Evolutionary conservation across 345 rosid genomes (phyloP).

Genomic region (Excoecaria cochinchinensis): DNA sequence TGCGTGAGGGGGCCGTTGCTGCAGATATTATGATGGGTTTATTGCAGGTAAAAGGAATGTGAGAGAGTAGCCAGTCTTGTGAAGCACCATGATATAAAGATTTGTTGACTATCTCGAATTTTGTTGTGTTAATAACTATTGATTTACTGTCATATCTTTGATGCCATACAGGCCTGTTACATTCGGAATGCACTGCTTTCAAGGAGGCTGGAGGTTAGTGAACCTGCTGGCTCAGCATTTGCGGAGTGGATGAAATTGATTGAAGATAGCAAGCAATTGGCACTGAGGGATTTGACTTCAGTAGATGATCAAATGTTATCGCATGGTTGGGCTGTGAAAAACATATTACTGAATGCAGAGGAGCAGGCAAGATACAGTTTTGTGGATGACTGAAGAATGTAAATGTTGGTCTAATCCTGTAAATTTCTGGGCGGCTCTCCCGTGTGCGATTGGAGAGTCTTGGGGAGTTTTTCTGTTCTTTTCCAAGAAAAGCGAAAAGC

Average conservation of each 20-base stretch:
- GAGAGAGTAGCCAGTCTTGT: not conserved
- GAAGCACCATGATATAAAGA: slow-evolving; percentile 2
- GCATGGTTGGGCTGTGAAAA: slow-evolving; percentile 67
- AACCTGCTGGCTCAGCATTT: slow-evolving; percentile 18
- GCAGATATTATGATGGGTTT: slow-evolving; percentile 46
- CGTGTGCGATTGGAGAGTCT: slow-evolving; percentile 2
- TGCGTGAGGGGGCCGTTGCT: slow-evolving; percentile 57
- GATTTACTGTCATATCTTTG: not conserved
- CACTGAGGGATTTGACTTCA: slow-evolving; percentile 20
- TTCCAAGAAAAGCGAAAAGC: not conserved
- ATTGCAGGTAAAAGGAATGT: slow-evolving; percentile 46
- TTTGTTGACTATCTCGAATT: not conserved
- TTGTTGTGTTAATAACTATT: not conserved
- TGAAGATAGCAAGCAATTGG: slow-evolving; percentile 40
- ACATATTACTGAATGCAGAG: slow-evolving; percentile 52
- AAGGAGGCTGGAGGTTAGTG: slow-evolving; percentile 22
- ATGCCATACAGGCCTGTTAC: slow-evolving; percentile 47
- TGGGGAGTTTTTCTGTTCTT: not conserved
- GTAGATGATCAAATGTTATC: slow-evolving; percentile 52
- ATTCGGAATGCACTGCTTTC: slow-evolving; percentile 40
- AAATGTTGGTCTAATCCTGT: not conserved
- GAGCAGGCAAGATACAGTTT: slow-evolving; percentile 67
- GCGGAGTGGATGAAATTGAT: slow-evolving; percentile 48
- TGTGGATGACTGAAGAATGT: slow-evolving; percentile 40
- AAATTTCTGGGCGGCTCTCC: slow-evolving; percentile 12